Conservation (phyloP, 805 yeast species). For the Ogataea sp. region DNA sequence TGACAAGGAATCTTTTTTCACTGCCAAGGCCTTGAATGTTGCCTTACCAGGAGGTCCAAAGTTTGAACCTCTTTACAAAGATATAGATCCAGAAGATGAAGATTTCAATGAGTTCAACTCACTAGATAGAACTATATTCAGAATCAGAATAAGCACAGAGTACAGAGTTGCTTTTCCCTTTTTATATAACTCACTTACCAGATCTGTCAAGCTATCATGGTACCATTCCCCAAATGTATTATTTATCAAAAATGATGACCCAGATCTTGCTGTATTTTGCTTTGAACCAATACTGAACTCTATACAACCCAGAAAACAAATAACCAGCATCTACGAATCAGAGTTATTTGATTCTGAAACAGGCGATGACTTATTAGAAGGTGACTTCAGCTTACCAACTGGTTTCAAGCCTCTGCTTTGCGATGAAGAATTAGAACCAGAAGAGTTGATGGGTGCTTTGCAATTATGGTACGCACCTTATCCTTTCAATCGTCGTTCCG, state of each 20-base stretch:
- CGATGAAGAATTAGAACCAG: constrained; percentile 35
- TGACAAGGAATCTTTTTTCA: constrained; percentile 71
- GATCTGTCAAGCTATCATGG: constrained; percentile 52
- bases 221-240: constrained; percentile 60
- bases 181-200: constrained; percentile 70
- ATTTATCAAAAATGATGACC: constrained; percentile 36
- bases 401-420: constrained; percentile 45
- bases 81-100: constrained; percentile 51
- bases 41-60: constrained; percentile 95
- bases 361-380: constrained; percentile 26
- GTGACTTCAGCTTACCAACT: constrained; percentile 32
- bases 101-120: constrained; percentile 89
- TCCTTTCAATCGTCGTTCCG: constrained; percentile 76
- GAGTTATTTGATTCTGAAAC: constrained; percentile 15
- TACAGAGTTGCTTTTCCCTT: constrained; percentile 82
- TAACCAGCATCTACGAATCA: constrained; percentile 9
- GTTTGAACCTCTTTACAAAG: constrained; percentile 78
- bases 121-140: constrained; percentile 76
- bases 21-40: constrained; percentile 83
- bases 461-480: constrained; percentile 72
- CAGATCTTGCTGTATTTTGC: constrained; percentile 45
- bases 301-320: constrained; percentile 26
- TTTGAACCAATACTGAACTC: constrained; percentile 52
- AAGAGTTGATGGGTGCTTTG: constrained; percentile 48
- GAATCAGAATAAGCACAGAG: constrained; percentile 73